A percentile compares a stretch with the other conserved stretches of the same genome.
Conservation (phyloP, 2,329 filamentous ascomycete genomes). For the Gliomastix tumulicola region DNA sequence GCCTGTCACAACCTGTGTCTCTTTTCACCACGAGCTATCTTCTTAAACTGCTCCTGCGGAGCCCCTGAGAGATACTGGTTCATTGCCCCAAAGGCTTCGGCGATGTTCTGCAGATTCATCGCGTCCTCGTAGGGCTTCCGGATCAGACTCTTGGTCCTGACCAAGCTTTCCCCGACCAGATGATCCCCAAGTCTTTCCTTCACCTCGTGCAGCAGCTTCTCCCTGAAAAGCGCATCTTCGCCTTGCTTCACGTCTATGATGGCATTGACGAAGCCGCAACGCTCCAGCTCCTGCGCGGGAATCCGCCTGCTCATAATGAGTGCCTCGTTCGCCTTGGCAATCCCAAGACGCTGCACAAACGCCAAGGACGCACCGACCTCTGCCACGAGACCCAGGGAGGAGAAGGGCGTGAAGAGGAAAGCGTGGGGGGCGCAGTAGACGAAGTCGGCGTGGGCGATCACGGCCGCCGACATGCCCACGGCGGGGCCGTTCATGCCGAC, state of each 20-base stretch:
- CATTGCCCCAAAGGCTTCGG: conserved; percentile 79
- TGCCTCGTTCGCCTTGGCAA: conserved; percentile 81
- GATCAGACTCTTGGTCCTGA: conserved; percentile 80
- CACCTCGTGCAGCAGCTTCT: conserved; percentile 69
- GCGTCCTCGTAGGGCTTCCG: conserved; percentile 63
- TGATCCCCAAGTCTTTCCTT: conserved; percentile 74
- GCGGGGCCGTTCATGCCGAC: conserved; percentile 87
- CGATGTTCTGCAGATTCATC: conserved; percentile 69
- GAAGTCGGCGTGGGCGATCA: conserved; percentile 82
- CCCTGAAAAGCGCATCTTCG: conserved; percentile 62
- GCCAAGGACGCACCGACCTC: conserved; percentile 79
- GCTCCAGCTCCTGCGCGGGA: conserved; percentile 62
- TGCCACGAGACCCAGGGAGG: conserved; percentile 77
- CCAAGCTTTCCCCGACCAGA: conserved; percentile 69
- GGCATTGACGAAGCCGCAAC: conserved; percentile 78
- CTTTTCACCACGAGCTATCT: conserved; percentile 81
- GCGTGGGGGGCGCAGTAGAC: conserved; percentile 77
- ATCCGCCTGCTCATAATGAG: conserved; percentile 84
- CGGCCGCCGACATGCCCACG: conserved; percentile 77
- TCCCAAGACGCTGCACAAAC: conserved; percentile 73
- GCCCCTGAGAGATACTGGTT: conserved; percentile 72
- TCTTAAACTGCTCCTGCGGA: conserved; percentile 82
- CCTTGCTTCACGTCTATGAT: conserved; percentile 59
- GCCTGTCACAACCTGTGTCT: conserved; percentile 75
- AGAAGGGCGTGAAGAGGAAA: conserved; percentile 87